Evolutionary conservation across 371 early-diverging fungal species (phyloP), one percentile per base, ranked within the genome.

Genomic region (Entomophthora muscae): DNA sequence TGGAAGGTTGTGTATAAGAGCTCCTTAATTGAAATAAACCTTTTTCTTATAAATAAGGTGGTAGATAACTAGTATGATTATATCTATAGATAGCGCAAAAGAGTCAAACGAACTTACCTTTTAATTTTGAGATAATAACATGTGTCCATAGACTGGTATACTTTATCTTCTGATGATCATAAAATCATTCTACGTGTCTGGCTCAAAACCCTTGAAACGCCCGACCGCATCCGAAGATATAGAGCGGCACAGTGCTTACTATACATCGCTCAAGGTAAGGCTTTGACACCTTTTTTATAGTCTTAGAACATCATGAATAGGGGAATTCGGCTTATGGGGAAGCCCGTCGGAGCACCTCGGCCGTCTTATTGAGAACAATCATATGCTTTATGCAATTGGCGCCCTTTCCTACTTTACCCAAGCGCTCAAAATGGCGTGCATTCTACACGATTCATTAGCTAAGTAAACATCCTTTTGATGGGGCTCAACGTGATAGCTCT

Each of bases 131-230:
- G n/a, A n/a, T n/a, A n/a, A n/a, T n/a, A n/a, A n/a, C n/a, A n/a
- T n/a, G n/a, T n/a, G n/a, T n/a, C n/a, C n/a, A n/a, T 58, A 31
- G 59, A 58, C 26, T 58, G 59, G 59, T 58, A 58, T 58, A n/a
- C 59, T 7, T 21, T 21, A 7, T 31, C 24, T 22, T 13, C 3
- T 28, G 21, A 23, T 3, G 28, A 58, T 21, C 21, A 30, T 12
- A 17, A 55, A 26, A 55, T 27, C 12, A 31, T 31, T 32, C 10
- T 58, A 28, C 28, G 31, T 21, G 59, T 61, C 27, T 61, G 61
- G 61, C 42, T 61, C 23, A 42, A 22, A 33, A 24, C 42, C 42
- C 31, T 61, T 10, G 61, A 61, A 24, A 31, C 32, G 23, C 10
- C 51, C 2, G 61, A 61, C 28, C 13, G 61, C 17, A 27, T 3